Evolutionary conservation across 2,329 filamentous ascomycete species (phyloP).

Genomic region (Calycina herbarum): DNA sequence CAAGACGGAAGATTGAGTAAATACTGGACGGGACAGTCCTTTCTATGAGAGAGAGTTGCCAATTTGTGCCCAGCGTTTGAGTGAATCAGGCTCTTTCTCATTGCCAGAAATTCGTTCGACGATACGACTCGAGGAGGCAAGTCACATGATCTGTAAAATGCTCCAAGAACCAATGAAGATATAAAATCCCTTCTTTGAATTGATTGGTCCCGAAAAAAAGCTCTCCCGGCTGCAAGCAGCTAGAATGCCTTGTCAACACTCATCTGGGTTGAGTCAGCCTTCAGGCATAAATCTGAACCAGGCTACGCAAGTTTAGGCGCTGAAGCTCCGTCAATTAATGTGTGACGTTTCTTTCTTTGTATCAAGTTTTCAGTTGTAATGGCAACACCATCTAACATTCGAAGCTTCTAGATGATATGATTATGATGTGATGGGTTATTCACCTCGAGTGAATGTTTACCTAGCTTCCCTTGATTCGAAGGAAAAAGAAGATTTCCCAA

Average conservation of each 20-base stretch:
- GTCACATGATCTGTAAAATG: background rate
- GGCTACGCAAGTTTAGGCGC: background rate
- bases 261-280: background rate
- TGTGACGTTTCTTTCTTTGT: background rate
- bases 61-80: no score
- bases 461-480: no score
- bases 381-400: background rate
- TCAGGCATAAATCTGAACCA: background rate
- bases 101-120: no score
- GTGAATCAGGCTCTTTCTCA: no score
- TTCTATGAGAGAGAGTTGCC: no score
- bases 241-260: background rate
- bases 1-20: no score
- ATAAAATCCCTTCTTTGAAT: background rate
- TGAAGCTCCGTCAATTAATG: background rate
- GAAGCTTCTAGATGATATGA: no score
- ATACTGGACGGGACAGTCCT: no score
- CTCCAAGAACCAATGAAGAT: background rate
- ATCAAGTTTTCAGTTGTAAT: background rate
- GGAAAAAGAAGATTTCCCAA: no score
- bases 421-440: no score
- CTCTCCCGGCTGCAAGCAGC: background rate
- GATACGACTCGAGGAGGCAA: background rate
- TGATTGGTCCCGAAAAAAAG: background rate
- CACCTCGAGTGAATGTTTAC: no score